phyloP scores from a whole-genome alignment of 2,329 filamentous ascomycete species.

The Venturia nashicola region DNA sequence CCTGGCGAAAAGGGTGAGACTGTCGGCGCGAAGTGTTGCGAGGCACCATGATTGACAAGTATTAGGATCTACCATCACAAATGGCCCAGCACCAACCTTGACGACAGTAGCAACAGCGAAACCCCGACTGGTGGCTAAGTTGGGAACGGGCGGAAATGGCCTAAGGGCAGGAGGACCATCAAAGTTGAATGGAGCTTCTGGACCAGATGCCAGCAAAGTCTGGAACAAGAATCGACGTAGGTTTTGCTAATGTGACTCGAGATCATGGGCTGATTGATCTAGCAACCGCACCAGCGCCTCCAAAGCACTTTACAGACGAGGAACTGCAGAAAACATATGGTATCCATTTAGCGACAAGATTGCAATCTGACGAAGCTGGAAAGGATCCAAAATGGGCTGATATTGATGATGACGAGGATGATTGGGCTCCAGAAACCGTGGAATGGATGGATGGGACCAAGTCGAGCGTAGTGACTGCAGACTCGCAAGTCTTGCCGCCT shows the following conservation, averaged over 20 bases:
- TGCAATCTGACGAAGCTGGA: slow-evolving; percentile 59
- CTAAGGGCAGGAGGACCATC: slow-evolving; percentile 31
- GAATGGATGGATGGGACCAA: slow-evolving; percentile 85
- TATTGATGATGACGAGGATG: slow-evolving; percentile 79
- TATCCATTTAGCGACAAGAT: slow-evolving; percentile 69
- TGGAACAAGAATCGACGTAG: slow-evolving; percentile 85
- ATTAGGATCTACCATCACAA: not conserved
- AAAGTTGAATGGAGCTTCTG: slow-evolving; percentile 48
- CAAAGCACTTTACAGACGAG: slow-evolving; percentile 75
- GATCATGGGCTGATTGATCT: slow-evolving; percentile 10
- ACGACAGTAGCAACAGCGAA: slow-evolving; percentile 43
- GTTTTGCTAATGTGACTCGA: slow-evolving; percentile 20
- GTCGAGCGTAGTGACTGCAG: slow-evolving; percentile 54
- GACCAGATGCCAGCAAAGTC: slow-evolving; percentile 61
- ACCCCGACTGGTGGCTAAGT: slow-evolving; percentile 66
- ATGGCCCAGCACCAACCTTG: slow-evolving; percentile 22
- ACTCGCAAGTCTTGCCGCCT: slow-evolving; percentile 21
- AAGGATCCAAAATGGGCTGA: slow-evolving; percentile 81
- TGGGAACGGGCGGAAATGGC: slow-evolving; percentile 48
- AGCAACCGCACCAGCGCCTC: slow-evolving; percentile 46
- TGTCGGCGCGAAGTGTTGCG: slow-evolving; percentile 17
- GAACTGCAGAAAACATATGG: slow-evolving; percentile 74
- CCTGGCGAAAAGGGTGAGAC: slow-evolving; percentile 40
- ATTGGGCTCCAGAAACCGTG: slow-evolving; percentile 75
- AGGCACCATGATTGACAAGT: not conserved